A percentile compares a stretch with the other conserved stretches of the same genome.
Evolutionary conservation across 2,329 filamentous ascomycete species (phyloP).

Genomic region (Hypoxylon sp.): DNA sequence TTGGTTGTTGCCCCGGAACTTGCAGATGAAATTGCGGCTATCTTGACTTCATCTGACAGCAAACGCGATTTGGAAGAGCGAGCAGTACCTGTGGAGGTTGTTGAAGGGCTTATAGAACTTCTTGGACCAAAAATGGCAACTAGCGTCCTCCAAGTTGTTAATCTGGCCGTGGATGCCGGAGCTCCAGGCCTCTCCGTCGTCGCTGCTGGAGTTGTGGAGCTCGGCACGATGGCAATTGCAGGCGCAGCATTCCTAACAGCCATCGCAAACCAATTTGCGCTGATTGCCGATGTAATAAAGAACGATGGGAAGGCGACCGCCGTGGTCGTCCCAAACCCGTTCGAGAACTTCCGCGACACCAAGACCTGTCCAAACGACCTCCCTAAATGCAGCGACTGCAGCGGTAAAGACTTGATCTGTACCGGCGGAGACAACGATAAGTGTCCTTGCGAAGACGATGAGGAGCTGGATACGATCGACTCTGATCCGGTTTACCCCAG

Average conservation of each 20-base stretch:
- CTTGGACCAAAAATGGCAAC: not conserved
- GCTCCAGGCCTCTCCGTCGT: not conserved
- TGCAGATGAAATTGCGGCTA: not conserved
- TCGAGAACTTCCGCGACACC: constrained; percentile 12
- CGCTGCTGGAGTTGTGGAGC: not conserved
- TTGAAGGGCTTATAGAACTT: not conserved
- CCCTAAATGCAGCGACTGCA: not conserved
- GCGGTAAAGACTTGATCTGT: constrained; percentile 3
- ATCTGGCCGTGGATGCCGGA: not conserved
- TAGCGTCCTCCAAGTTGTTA: not conserved
- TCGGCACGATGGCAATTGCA: not conserved
- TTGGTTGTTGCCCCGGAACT: not conserved
- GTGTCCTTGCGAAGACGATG: not conserved
- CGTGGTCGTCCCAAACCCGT: not conserved
- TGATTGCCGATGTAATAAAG: not conserved
- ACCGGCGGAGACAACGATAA: not conserved
- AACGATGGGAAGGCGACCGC: not conserved
- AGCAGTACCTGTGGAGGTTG: not conserved
- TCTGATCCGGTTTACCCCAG: not conserved
- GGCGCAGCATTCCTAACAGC: not conserved
- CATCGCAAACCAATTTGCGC: not conserved
- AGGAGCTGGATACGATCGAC: not conserved
- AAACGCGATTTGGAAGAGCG: constrained; percentile 2
- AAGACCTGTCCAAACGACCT: not conserved
- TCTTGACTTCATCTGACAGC: not conserved